Percentiles rank a stretch among this genome's conserved stretches.
Evolutionary conservation across 768 basidiomycete species (phyloP).

Genomic region (Leccinum imitatum): DNA sequence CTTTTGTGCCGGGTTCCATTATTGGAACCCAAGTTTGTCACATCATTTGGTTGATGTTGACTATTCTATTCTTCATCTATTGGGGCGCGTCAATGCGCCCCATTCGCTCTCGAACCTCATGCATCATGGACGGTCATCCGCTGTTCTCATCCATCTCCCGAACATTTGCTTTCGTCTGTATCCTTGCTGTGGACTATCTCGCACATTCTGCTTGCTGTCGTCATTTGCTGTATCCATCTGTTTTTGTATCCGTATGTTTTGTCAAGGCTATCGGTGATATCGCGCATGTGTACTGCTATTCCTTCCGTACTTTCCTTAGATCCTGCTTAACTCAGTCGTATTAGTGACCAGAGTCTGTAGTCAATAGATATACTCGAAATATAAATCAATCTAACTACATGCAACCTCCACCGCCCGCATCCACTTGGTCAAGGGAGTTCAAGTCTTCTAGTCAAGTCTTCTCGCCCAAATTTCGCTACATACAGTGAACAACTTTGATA

Average conservation of each 20-base stretch:
- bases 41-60: conserved; percentile 2
- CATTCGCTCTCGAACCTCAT: conserved; percentile 10
- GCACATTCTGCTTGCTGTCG: conserved; percentile 1
- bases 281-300: neutral
- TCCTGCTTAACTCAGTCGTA: neutral
- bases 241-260: neutral
- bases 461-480: no score
- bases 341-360: conserved; percentile 3
- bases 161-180: conserved; percentile 13
- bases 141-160: neutral
- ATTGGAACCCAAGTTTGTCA: conserved; percentile 12
- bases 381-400: neutral
- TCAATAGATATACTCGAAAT: neutral
- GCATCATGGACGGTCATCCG: conserved; percentile 17
- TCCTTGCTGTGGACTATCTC: conserved; percentile 10
- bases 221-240: conserved; percentile 17
- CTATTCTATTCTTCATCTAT: conserved; percentile 23
- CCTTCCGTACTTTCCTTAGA: neutral
- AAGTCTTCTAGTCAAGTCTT: no score
- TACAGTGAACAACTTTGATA: no score
- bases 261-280: conserved; percentile 1
- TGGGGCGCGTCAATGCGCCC: neutral
- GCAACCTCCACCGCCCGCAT: no score
- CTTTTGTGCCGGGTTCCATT: conserved; percentile 10
- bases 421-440: no score